Conservation (phyloP, 305 asterid genomes). For the Fraxinus latifolia region DNA sequence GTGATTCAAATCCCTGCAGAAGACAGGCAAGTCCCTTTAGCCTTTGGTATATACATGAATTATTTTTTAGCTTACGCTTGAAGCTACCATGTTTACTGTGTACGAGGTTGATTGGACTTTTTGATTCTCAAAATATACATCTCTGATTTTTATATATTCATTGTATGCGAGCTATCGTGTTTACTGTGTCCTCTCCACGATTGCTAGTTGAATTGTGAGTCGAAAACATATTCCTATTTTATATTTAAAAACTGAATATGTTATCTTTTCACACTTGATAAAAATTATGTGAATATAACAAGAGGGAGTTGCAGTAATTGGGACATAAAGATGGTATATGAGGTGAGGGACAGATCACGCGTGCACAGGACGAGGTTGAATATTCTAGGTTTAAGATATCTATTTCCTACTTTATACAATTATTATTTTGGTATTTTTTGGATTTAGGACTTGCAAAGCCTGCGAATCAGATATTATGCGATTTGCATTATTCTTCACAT, state of each 20-base stretch:
- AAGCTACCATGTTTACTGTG: not conserved
- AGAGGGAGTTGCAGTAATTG: not conserved
- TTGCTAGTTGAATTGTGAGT: not conserved
- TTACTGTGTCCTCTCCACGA: not conserved
- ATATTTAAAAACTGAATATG: not conserved
- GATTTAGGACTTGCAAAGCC: not conserved
- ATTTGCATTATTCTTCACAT: not conserved
- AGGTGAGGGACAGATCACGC: not conserved
- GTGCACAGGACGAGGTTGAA: not conserved
- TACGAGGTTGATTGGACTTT: not conserved
- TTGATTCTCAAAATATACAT: not conserved
- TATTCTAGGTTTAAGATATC: not conserved
- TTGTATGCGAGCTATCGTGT: not conserved
- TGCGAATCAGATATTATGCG: not conserved
- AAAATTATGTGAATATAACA: not conserved
- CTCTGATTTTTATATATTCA: not conserved
- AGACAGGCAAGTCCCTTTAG: conserved; percentile 71
- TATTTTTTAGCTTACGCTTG: not conserved
- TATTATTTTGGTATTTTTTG: not conserved
- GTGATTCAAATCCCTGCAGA: conserved; percentile 73
- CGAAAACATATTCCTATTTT: not conserved
- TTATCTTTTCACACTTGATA: not conserved
- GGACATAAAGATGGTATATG: not conserved
- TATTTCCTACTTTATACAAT: not conserved
- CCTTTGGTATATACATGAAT: conserved; percentile 9